Base-by-base conservation (phyloP, 768 basidiomycete species). In the Naganishia kalamii region DNA sequence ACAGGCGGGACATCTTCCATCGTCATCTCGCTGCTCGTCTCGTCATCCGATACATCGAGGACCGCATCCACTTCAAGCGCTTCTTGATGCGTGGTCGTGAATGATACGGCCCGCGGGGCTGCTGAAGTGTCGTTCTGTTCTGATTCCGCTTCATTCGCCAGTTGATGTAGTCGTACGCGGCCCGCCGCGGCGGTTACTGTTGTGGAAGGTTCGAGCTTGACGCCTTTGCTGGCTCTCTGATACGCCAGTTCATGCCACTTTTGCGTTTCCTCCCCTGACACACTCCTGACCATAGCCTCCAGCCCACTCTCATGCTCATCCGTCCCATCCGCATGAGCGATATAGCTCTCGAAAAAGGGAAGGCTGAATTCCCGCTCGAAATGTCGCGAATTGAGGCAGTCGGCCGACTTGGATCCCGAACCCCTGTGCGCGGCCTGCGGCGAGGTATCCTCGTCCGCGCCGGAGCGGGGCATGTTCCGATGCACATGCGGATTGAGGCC, bases 381-480 rank as follows among this genome's bases (percentile, higher is more conserved):
- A 65, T 70, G 70, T 15, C 37, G 25, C 3, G 71, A 72, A 63
- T 74, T 70, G 57, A 74, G 71, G 12, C 71, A 33, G 49, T 65
- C 62, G 12, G 73, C 72, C 7, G 70, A 71, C 32, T 49, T 62
- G 13, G 68, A 69, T 13, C 15, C 47, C 13, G 67, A 66, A n/a
- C 43, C 19, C 21, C 43, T 44, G 43, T 44, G 12, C 43, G 5
- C 21, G 13, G 37, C 17, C 37, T 8, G 8, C 37, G 43, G 12
- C 43, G 43, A 15, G 11, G 43, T n/a, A 44, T 44, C 43, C 19
- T 44, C 5, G 43, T 44, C 43, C 43, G 12, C n/a, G n/a, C n/a
- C n/a, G n/a, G n/a, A n/a, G 5, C 6, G 43, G 40, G 44, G 46
- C 15, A 59, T 21, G 32, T 17, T 41, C 5, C 30, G 40, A 32